A percentile compares a stretch with the other conserved stretches of the same genome.
Evolutionary conservation across 768 basidiomycete genomes (phyloP).

Genomic region (Symmetrospora coprosmae): DNA sequence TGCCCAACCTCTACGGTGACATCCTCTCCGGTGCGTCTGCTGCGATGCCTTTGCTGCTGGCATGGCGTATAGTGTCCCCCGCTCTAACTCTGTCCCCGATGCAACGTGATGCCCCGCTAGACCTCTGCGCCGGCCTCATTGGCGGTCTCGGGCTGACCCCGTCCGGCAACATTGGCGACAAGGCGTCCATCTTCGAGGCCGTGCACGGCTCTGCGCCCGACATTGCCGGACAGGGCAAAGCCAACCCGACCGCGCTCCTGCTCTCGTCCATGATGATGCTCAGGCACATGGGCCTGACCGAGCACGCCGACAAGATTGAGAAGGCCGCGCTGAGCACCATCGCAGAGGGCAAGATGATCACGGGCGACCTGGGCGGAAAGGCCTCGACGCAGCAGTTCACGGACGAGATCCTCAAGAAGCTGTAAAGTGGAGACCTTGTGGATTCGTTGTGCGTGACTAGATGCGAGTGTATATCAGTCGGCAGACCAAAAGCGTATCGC

Average conservation of each 20-base stretch:
- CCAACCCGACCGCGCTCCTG: slow-evolving; percentile 98
- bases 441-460: too few relatives aligned
- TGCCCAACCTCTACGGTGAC: slow-evolving; percentile 64
- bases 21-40: slow-evolving; percentile 30
- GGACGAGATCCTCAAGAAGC: slow-evolving; percentile 28
- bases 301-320: slow-evolving; percentile 77
- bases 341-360: slow-evolving; percentile 87
- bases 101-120: slow-evolving; percentile 67
- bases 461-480: too few relatives aligned
- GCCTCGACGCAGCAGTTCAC: slow-evolving; percentile 48
- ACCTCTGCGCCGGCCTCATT: slow-evolving; percentile 97
- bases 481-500: too few relatives aligned
- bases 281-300: slow-evolving; percentile 82
- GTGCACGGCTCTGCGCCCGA: slow-evolving; percentile 99
- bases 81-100: neutral
- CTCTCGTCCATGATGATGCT: slow-evolving; percentile 96
- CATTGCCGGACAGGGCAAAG: slow-evolving; percentile 83
- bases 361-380: slow-evolving; percentile 89
- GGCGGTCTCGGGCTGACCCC: slow-evolving; percentile 94
- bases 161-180: slow-evolving; percentile 49
- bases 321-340: slow-evolving; percentile 86
- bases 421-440: slow-evolving; percentile 21
- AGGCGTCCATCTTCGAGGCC: slow-evolving; percentile 98
- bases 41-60: neutral
- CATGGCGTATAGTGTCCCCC: neutral